Evolutionary conservation across 306 rosid species (phyloP).

Genomic region (Dicorynia guianensis): DNA sequence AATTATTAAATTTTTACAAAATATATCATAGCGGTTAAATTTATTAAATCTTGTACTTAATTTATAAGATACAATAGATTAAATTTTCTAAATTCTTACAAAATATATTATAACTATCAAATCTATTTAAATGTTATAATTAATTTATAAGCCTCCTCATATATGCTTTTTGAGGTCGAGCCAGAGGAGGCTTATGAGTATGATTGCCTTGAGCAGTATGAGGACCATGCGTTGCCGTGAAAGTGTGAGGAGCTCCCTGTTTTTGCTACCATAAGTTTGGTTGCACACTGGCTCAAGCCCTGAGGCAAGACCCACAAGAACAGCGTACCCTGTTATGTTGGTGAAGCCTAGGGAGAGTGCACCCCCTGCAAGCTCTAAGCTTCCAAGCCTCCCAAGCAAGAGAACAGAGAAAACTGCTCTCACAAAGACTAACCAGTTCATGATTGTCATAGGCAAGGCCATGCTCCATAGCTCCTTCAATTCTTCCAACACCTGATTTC

Average conservation of each 20-base stretch:
- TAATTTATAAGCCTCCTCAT: too few relatives aligned
- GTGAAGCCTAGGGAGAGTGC: constrained; percentile 96
- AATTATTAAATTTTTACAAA: too few relatives aligned
- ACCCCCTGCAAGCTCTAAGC: constrained; percentile 95
- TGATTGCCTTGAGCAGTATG: constrained; percentile 66
- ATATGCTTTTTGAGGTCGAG: constrained; percentile 64
- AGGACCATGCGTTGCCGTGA: constrained; percentile 88
- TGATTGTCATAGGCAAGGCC: constrained; percentile 79
- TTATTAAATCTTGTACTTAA: too few relatives aligned
- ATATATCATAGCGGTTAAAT: too few relatives aligned
- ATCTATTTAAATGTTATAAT: too few relatives aligned
- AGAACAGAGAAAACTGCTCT: constrained; percentile 79
- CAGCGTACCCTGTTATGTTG: constrained; percentile 97
- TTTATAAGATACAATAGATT: too few relatives aligned
- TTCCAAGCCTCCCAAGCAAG: constrained; percentile 81
- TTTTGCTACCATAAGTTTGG: constrained; percentile 86
- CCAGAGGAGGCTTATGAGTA: constrained; percentile 84
- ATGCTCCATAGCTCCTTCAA: constrained; percentile 79
- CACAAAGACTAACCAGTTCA: constrained; percentile 74
- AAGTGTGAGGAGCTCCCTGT: constrained; percentile 72
- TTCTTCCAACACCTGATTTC: constrained; percentile 70
- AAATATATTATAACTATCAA: too few relatives aligned
- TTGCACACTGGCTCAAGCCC: constrained; percentile 93
- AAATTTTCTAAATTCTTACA: too few relatives aligned
- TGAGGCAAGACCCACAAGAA: constrained; percentile 81